Conservation (phyloP, 805 yeast species). For the Ogataea populi-albae region DNA sequence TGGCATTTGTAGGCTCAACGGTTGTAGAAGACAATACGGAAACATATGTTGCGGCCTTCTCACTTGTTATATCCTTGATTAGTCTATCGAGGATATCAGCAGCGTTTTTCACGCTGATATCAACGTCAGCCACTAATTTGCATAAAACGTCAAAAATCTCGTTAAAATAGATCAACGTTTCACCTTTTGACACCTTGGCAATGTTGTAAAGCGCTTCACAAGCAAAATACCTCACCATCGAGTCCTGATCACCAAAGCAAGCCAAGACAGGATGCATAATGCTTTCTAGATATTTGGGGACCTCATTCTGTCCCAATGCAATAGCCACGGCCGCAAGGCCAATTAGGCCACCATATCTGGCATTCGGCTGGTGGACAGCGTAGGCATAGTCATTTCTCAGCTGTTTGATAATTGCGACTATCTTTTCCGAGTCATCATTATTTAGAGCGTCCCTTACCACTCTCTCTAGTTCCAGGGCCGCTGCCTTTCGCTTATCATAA, state of each 20-base stretch:
- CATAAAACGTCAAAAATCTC: constrained; percentile 93
- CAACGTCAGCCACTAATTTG: constrained; percentile 85
- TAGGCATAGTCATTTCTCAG: constrained; percentile 74
- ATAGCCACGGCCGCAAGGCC: constrained; percentile 95
- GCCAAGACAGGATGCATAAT: constrained; percentile 92
- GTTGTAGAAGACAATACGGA: constrained; percentile 53
- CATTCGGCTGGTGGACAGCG: constrained; percentile 80
- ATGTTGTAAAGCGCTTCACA: constrained; percentile 95
- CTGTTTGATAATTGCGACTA: constrained; percentile 66
- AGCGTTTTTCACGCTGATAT: constrained; percentile 88
- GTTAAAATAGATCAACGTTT: constrained; percentile 84
- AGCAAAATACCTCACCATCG: constrained; percentile 95
- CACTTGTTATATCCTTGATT: constrained; percentile 91
- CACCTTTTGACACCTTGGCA: constrained; percentile 95
- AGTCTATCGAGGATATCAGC: constrained; percentile 89
- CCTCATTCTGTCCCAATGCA: constrained; percentile 81
- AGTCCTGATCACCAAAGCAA: constrained; percentile 95
- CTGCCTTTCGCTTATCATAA: constrained; percentile 74
- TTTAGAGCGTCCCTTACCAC: constrained; percentile 67
- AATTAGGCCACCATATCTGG: constrained; percentile 92
- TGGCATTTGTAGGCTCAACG: constrained; percentile 38
- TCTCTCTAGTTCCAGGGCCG: constrained; percentile 76
- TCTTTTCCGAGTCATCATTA: constrained; percentile 56
- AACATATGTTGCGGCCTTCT: constrained; percentile 85
- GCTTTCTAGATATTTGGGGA: constrained; percentile 77